A percentile compares a stretch with the other conserved stretches of the same genome.
Conservation (phyloP, 352 stramenopile genomes). For the Phytophthora multivora region DNA sequence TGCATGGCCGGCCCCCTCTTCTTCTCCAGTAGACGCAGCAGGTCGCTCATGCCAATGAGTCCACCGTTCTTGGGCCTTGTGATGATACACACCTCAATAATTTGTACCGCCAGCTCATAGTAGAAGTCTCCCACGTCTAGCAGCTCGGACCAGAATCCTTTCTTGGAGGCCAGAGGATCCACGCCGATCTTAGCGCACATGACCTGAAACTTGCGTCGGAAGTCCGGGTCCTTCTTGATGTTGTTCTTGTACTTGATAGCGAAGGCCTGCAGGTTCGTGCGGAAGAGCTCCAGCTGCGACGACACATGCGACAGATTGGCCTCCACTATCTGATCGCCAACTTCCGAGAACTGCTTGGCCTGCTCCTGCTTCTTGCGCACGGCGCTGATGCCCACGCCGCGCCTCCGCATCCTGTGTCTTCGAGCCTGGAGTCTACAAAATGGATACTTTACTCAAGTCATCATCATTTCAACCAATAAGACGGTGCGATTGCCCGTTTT, state of each 20-base stretch:
- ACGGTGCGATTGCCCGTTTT: constrained; percentile 22
- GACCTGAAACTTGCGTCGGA: constrained; percentile 93
- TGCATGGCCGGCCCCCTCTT: constrained; percentile 70
- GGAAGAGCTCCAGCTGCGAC: constrained; percentile 89
- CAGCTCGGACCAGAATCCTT: constrained; percentile 97
- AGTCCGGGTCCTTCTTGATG: constrained; percentile 95
- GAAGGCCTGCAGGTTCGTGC: constrained; percentile 92
- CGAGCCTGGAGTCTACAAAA: background rate
- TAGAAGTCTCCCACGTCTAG: constrained; percentile 99
- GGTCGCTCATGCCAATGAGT: constrained; percentile 80
- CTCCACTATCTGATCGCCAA: constrained; percentile 84
- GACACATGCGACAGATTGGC: constrained; percentile 82
- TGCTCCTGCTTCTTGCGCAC: constrained; percentile 91
- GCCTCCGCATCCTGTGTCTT: constrained; percentile 48
- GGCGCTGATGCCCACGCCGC: constrained; percentile 81
- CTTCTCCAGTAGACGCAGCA: constrained; percentile 74
- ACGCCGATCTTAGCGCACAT: constrained; percentile 98
- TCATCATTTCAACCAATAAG: constrained; percentile 9
- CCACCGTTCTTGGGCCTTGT: constrained; percentile 89
- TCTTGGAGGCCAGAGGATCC: constrained; percentile 97
- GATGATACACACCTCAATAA: constrained; percentile 97
- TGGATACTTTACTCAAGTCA: background rate
- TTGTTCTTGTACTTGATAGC: constrained; percentile 94
- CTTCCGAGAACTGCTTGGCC: constrained; percentile 82
- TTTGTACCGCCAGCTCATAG: constrained; percentile 99